phyloP scores from a whole-genome alignment of 108 stramenopile genomes.

The Cyclotella kingstonii region DNA sequence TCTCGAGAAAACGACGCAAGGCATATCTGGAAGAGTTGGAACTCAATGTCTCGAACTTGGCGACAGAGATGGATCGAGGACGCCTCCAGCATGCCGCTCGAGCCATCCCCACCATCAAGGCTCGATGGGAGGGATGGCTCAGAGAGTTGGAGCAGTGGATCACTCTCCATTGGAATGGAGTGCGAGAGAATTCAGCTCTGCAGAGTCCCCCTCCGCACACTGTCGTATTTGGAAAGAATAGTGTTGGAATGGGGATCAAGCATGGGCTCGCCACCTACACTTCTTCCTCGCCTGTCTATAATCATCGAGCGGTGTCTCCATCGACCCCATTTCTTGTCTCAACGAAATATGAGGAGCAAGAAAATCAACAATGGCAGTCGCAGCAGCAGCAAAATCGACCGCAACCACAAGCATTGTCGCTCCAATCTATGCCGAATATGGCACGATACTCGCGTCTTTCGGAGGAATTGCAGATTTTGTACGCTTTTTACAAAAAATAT shows the following conservation, averaged over 20 bases:
- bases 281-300: too few species aligned
- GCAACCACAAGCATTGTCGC: conserved; percentile 1
- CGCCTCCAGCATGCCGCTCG: conserved; percentile 60
- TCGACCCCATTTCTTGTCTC: background rate
- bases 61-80: conserved; percentile 77
- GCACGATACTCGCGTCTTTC: background rate
- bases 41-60: conserved; percentile 62
- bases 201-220: too few species aligned
- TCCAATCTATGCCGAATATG: background rate
- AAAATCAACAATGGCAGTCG: background rate
- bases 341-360: background rate
- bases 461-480: conserved; percentile 50
- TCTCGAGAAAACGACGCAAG: conserved; percentile 89
- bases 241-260: too few species aligned
- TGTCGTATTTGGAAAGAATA: too few species aligned
- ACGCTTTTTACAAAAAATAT: conserved; percentile 71
- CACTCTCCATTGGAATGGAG: too few species aligned
- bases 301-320: background rate
- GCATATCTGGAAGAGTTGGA: conserved; percentile 94
- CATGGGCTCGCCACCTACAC: too few species aligned
- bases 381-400: background rate
- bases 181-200: too few species aligned
- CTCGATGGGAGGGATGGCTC: conserved; percentile 37
- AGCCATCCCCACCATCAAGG: conserved; percentile 33
- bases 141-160: too few species aligned